Base-by-base conservation (phyloP, 768 basidiomycete species). In the Phlebiopsis gigantea region DNA sequence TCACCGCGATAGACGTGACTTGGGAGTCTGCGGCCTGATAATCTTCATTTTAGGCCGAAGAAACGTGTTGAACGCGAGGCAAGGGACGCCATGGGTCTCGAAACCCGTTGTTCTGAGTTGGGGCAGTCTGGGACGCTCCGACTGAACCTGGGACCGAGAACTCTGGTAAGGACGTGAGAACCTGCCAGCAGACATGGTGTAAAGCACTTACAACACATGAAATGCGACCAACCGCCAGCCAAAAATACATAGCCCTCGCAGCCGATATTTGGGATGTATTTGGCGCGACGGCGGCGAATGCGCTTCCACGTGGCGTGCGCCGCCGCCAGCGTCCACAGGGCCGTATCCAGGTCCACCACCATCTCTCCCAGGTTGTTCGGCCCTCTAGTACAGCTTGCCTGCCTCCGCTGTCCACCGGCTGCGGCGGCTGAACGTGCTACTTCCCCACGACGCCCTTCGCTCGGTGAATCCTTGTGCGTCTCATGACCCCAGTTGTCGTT, bases 41-140 rank as follows among this genome's bases (percentile, higher is more conserved):
- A 57, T 63, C 50, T 56, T 50, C 53, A 55, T 52, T 55, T 55
- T 22, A 48, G 61, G 34, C 58, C 57, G 51, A 56, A 56, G 52
- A 49, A 66, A 66, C 65, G 65, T 66, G 65, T 62, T 55, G 49
- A 29, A 49, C 61, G 65, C 55, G 65, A 66, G 65, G 65, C 65
- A 60, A 19, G 15, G 39, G 45, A 43, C 57, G 54, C 45, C 41
- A 28, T 57, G 44, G 28, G 41, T 56, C 48, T 61, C 14, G 46
- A 57, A 25, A 31, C 30, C 46, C 50, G 31, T 43, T 56, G 24
- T 53, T 53, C 41, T 52, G 41, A 56, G 39, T 43, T 50, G 48
- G 53, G 39, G 53, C 57, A 53, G 58, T 49, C 54, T 46, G 42
- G 54, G 55, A 54, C 58, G 58, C 58, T 59, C 58, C 58, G 58